Conservation (phyloP, 805 yeast genomes). For the Isabelozyma heimii region DNA sequence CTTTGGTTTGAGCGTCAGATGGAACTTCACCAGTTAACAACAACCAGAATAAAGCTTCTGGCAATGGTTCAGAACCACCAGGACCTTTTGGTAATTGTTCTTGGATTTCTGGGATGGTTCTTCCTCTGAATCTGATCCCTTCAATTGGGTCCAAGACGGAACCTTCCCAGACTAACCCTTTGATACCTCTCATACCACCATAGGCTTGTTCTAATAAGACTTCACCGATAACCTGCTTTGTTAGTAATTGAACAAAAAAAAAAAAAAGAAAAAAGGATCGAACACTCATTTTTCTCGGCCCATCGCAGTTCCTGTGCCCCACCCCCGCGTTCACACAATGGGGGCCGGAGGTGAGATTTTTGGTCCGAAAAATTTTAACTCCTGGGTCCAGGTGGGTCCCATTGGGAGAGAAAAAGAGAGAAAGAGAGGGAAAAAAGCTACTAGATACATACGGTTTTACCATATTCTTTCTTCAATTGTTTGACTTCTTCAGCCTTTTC, state of each 20-base stretch:
- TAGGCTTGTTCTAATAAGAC: slow-evolving; percentile 44
- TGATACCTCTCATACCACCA: slow-evolving; percentile 83
- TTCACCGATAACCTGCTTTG: slow-evolving; percentile 40
- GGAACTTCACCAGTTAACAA: slow-evolving; percentile 75
- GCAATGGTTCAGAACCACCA: slow-evolving; percentile 61
- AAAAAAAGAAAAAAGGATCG: neutral
- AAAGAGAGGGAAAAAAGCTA: neutral
- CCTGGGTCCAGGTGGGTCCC: too few relatives aligned
- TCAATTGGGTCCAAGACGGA: slow-evolving; percentile 72
- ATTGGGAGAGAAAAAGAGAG: too few relatives aligned
- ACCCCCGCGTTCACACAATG: slow-evolving; percentile 3
- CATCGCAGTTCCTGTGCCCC: slow-evolving; percentile 1
- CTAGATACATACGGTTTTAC: slow-evolving; percentile 59
- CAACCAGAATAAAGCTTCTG: slow-evolving; percentile 78
- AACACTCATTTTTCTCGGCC: neutral
- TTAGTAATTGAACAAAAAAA: neutral
- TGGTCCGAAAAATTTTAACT: too few relatives aligned
- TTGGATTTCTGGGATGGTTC: slow-evolving; percentile 73
- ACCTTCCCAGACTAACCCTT: slow-evolving; percentile 76
- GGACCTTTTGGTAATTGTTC: slow-evolving; percentile 58
- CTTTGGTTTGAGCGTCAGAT: slow-evolving; percentile 53
- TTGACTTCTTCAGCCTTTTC: slow-evolving; percentile 89
- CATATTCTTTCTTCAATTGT: slow-evolving; percentile 86
- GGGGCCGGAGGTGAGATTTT: neutral
- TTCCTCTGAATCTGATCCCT: slow-evolving; percentile 79